Evolutionary conservation across 768 basidiomycete genomes (phyloP), one percentile per base, ranked within the genome.

Genomic region (Leucogyrophana mollusca): DNA sequence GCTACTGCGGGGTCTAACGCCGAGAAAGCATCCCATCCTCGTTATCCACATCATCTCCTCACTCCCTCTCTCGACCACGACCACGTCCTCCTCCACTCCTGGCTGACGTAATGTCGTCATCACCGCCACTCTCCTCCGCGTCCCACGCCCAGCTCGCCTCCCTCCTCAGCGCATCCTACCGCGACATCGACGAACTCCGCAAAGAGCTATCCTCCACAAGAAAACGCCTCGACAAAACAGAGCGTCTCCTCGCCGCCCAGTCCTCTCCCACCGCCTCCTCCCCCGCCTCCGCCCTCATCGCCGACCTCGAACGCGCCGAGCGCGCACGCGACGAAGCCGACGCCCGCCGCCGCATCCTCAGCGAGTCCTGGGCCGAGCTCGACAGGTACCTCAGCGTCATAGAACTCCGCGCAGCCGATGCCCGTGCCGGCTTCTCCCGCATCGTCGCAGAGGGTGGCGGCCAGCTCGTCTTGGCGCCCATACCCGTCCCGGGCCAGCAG

Each of bases 71-170:
- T n/a, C n/a, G n/a, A n/a, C n/a, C n/a, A n/a, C n/a, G n/a, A n/a
- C n/a, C n/a, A n/a, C n/a, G n/a, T n/a, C n/a, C n/a, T n/a, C n/a
- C n/a, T n/a, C n/a, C n/a, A n/a, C n/a, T n/a, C n/a, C n/a, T n/a
- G n/a, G n/a, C n/a, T n/a, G n/a, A n/a, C n/a, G n/a, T n/a, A n/a
- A n/a, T n/a, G n/a, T n/a, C n/a, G n/a, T n/a, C n/a, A n/a, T n/a
- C n/a, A n/a, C n/a, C n/a, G n/a, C n/a, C n/a, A n/a, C n/a, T n/a
- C n/a, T n/a, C n/a, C n/a, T n/a, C n/a, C n/a, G n/a, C n/a, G 21
- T 72, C 73, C 14, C 71, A 79, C 53, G 66, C 80, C 1, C 73
- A 78, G 47, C 79, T 86, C 56, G 82, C 83, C 11, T 54, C 68
- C 6, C 73, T 85, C 39, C 79, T 87, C 57, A 58, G 76, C 4